A percentile compares a stretch with the other conserved stretches of the same genome.
phyloP scores from a whole-genome alignment of 2,329 filamentous ascomycete species.

The Colletotrichum acutatum region DNA sequence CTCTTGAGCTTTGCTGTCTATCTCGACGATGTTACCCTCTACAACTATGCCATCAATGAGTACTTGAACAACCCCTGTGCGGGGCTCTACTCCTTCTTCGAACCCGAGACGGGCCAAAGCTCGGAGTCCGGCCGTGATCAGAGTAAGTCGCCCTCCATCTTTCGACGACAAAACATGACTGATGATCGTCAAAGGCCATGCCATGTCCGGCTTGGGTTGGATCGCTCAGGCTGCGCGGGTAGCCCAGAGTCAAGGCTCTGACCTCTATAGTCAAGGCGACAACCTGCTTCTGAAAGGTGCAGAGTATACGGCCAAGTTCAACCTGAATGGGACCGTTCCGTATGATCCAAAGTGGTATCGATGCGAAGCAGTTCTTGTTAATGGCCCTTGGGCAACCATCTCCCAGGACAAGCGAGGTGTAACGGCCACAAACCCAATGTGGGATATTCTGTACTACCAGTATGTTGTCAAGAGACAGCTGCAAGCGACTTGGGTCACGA shows the following conservation, averaged over 20 bases:
- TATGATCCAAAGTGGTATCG: conserved; percentile 50
- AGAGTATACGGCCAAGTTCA: conserved; percentile 53
- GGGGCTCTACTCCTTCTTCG: conserved; percentile 44
- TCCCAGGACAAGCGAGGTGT: conserved; percentile 42
- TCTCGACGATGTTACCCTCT: conserved; percentile 52
- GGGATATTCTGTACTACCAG: conserved; percentile 46
- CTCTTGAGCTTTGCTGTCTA: conserved; percentile 52
- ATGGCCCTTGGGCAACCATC: conserved; percentile 48
- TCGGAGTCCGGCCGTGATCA: conserved; percentile 52
- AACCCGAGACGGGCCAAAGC: conserved; percentile 47
- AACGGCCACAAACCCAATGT: conserved; percentile 26
- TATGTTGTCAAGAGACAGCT: conserved; percentile 43
- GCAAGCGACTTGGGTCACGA: conserved; percentile 30
- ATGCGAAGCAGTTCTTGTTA: conserved; percentile 52
- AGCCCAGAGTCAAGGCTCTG: conserved; percentile 48
- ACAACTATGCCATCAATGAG: conserved; percentile 52
- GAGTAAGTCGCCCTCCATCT: neutral
- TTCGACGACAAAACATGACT: neutral
- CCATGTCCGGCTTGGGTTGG: conserved; percentile 47
- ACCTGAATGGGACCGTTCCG: conserved; percentile 46
- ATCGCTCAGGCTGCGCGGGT: conserved; percentile 46
- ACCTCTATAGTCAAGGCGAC: conserved; percentile 45
- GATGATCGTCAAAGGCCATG: conserved; percentile 38
- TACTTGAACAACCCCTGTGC: conserved; percentile 50
- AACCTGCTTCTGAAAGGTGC: conserved; percentile 48